Percentiles rank a stretch among this genome's conserved stretches.
These are phyloP conservation scores for Babjeviella inositovora DNA, from an alignment of 805 yeast species.

Conservation along the genomic window DNA sequence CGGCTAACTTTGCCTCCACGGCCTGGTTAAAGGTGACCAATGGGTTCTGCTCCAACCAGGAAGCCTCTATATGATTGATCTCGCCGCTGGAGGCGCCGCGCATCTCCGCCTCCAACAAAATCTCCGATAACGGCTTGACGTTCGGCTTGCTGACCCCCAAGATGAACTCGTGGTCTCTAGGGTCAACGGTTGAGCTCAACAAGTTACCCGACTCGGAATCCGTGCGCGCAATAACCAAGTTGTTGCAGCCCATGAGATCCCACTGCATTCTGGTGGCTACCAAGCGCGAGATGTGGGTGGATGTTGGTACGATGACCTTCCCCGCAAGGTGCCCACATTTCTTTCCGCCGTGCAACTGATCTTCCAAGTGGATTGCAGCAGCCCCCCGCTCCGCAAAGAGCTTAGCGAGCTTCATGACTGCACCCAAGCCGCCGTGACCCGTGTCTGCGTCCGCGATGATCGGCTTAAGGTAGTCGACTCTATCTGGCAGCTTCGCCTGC, in stretches of 20 bases:
- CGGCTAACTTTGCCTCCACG: slow-evolving; percentile 12
- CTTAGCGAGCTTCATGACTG: slow-evolving; percentile 51
- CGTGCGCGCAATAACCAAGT: slow-evolving; percentile 42
- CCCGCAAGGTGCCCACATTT: slow-evolving; percentile 53
- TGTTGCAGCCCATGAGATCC: slow-evolving; percentile 47
- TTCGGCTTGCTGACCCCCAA: slow-evolving; percentile 23
- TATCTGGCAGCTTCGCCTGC: slow-evolving; percentile 6
- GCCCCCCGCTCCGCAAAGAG: slow-evolving; percentile 54
- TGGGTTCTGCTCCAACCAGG: slow-evolving; percentile 26
- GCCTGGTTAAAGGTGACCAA: slow-evolving; percentile 35
- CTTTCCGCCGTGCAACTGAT: slow-evolving; percentile 50
- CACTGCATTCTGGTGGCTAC: slow-evolving; percentile 45
- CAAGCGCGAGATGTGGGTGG: slow-evolving; percentile 35
- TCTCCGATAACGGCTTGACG: slow-evolving; percentile 25
- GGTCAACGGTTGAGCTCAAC: slow-evolving; percentile 33
- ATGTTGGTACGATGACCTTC: slow-evolving; percentile 42
- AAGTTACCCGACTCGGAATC: slow-evolving; percentile 41
- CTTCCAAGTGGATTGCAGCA: slow-evolving; percentile 50
- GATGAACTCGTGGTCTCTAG: slow-evolving; percentile 38
- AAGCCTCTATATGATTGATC: slow-evolving; percentile 19
- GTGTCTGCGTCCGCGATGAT: slow-evolving; percentile 56
- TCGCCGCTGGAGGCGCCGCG: slow-evolving; percentile 15
- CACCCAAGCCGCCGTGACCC: slow-evolving; percentile 47
- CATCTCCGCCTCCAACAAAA: slow-evolving; percentile 21
- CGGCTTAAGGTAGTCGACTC: slow-evolving; percentile 37